Percentiles rank a stretch among this genome's conserved stretches.
These are phyloP conservation scores for Agroathelia rolfsii DNA, from an alignment of 1,284 basidiomycete species.

Conservation along the genomic window DNA sequence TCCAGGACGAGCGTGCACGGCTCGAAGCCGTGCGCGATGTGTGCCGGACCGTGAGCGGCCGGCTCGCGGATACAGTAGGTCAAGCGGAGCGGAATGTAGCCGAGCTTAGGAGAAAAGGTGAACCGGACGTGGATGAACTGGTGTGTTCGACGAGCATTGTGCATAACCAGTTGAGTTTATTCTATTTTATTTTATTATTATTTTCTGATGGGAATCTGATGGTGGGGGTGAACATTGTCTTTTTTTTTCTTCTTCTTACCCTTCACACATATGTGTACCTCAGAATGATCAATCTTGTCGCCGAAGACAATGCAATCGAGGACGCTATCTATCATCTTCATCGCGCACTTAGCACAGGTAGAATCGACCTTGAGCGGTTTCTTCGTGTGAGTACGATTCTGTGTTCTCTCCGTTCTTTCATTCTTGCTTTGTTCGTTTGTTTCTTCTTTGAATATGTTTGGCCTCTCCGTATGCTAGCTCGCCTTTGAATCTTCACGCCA, in stretches of 20 bases:
- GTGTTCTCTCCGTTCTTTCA: conserved; percentile 10
- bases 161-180: conserved; percentile 64
- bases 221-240: background rate
- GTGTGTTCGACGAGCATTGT: conserved; percentile 93
- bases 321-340: conserved; percentile 98
- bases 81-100: conserved; percentile 59
- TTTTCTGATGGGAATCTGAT: no score
- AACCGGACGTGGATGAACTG: conserved; percentile 85
- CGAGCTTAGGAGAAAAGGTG: conserved; percentile 64
- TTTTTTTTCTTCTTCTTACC: conserved; percentile 9
- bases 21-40: conserved; percentile 92
- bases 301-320: conserved; percentile 98
- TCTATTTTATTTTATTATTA: conserved; percentile 9
- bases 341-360: conserved; percentile 84
- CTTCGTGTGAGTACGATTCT: conserved; percentile 53
- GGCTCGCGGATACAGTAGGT: conserved; percentile 53
- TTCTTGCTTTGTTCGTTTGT: conserved; percentile 11
- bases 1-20: conserved; percentile 93
- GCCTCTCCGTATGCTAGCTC: conserved; percentile 1
- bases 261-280: conserved; percentile 1
- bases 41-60: conserved; percentile 67
- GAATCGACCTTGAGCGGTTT: conserved; percentile 88
- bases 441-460: conserved; percentile 5
- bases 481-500: conserved; percentile 12
- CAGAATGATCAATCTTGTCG: conserved; percentile 88